These are phyloP conservation scores for Phlyctochytrium planicorne DNA, from an alignment of 192 early-diverging fungal genomes.

Conservation along the genomic window DNA sequence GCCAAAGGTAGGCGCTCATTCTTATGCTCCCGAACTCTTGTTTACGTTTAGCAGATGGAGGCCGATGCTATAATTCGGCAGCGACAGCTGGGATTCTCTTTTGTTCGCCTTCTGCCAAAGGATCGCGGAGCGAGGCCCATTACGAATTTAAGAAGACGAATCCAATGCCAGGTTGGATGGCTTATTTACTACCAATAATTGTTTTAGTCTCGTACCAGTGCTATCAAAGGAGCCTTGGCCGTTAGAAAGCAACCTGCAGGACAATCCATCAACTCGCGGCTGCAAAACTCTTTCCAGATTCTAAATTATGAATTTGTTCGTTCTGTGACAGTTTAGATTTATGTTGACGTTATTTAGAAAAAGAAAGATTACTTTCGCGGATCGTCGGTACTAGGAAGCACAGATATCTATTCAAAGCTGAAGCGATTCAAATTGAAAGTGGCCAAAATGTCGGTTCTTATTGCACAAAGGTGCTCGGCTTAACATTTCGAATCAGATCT, in stretches of 20 bases:
- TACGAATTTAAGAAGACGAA: constrained; percentile 61
- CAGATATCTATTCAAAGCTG: constrained; percentile 39
- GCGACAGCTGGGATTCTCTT: constrained; percentile 51
- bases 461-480: too few species aligned
- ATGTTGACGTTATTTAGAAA: not conserved
- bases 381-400: constrained; percentile 39
- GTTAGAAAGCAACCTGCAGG: too few species aligned
- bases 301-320: constrained; percentile 52
- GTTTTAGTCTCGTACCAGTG: too few species aligned
- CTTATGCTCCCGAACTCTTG: too few species aligned
- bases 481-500: too few species aligned
- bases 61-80: not conserved
- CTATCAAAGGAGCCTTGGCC: too few species aligned
- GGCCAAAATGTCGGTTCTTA: too few species aligned
- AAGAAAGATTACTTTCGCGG: constrained; percentile 5
- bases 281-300: constrained; percentile 57
- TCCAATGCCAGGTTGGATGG: too few species aligned
- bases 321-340: constrained; percentile 7
- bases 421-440: too few species aligned
- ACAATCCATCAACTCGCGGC: constrained; percentile 50
- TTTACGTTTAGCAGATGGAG: not conserved
- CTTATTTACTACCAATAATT: too few species aligned
- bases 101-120: constrained; percentile 82
- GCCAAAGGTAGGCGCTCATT: constrained; percentile 17
- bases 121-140: constrained; percentile 72